Evolutionary conservation across 805 yeast species (phyloP).

Genomic region (Isabelozyma pseudorhagii): DNA sequence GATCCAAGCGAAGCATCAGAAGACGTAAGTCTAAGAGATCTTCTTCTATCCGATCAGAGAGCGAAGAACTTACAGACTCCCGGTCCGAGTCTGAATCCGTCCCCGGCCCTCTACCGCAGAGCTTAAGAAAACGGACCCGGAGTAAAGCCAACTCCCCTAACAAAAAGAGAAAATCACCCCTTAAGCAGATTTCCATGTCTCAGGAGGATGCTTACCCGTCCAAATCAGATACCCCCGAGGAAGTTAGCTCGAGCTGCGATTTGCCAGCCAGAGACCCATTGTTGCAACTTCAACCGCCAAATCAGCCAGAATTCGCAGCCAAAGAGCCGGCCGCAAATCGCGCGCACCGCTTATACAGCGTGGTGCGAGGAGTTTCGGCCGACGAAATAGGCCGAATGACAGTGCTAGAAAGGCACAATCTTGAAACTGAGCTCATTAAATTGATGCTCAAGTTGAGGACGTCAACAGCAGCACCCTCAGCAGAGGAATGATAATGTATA

Average conservation of each 20-base stretch:
- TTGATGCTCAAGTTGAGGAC: conserved; percentile 29
- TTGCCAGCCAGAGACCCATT: not conserved
- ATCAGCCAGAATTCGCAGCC: not conserved
- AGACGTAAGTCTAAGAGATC: not conserved
- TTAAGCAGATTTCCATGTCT: not conserved
- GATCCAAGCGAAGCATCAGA: not conserved
- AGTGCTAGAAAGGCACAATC: conserved; percentile 14
- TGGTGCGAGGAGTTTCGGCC: not conserved
- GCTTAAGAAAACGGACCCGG: not conserved
- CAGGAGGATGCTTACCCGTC: not conserved
- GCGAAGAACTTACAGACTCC: not conserved
- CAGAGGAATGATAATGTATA: not conserved
- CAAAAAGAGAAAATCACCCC: not conserved
- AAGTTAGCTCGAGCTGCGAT: not conserved
- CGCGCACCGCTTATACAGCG: not conserved
- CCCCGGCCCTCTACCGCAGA: too few relatives aligned
- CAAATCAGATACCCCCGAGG: not conserved
- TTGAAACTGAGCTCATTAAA: conserved; percentile 31
- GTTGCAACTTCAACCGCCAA: not conserved
- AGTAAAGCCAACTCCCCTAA: not conserved
- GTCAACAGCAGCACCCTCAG: not conserved
- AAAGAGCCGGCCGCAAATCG: not conserved
- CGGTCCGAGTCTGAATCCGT: not conserved
- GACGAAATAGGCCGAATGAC: conserved; percentile 14
- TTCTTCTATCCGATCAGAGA: not conserved